A percentile compares a stretch with the other conserved stretches of the same genome.
These are phyloP conservation scores for Rhizopus sp. DNA, from an alignment of 371 early-diverging fungal genomes.

Conservation along the genomic window DNA sequence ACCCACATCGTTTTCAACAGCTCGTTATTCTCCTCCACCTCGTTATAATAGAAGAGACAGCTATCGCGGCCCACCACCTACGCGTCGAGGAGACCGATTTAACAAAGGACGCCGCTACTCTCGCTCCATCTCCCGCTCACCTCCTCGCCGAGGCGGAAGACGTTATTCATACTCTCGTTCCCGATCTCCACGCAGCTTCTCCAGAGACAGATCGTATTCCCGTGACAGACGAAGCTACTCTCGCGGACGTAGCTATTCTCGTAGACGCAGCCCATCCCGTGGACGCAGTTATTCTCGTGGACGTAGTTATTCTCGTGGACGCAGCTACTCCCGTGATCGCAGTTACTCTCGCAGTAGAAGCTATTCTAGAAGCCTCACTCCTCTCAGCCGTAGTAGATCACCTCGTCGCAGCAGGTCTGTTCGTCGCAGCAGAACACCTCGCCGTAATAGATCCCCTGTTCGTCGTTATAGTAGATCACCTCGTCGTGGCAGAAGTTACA, in stretches of 20 bases:
- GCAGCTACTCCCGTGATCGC: constrained; percentile 39
- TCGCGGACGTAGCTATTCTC: constrained; percentile 40
- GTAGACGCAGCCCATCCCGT: constrained; percentile 24
- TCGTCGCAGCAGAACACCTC: constrained; percentile 5
- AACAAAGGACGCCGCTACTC: constrained; percentile 27
- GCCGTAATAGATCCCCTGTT: constrained; percentile 17
- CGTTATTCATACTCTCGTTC: constrained; percentile 42
- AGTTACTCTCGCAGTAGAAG: constrained; percentile 26
- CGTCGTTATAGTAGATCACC: constrained; percentile 21
- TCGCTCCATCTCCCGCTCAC: constrained; percentile 21
- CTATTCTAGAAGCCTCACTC: constrained; percentile 28
- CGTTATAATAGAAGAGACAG: constrained; percentile 23
- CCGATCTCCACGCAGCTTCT: constrained; percentile 33
- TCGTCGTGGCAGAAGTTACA: constrained; percentile 20
- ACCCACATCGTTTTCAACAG: constrained; percentile 1
- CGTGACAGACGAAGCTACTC: constrained; percentile 35
- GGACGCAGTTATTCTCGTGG: constrained; percentile 35
- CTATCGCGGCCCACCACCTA: constrained; percentile 12
- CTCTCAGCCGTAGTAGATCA: constrained; percentile 21
- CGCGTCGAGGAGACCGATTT: constrained; percentile 21
- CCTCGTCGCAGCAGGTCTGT: constrained; percentile 22
- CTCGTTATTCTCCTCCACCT: constrained; percentile 34
- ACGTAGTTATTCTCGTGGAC: too few relatives aligned
- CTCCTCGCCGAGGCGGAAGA: constrained; percentile 21
- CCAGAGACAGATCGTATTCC: constrained; percentile 31